Evolutionary conservation across 345 rosid genomes (phyloP), one percentile per base, ranked within the genome.

Genomic region (Cardamine chenopodiifolia): DNA sequence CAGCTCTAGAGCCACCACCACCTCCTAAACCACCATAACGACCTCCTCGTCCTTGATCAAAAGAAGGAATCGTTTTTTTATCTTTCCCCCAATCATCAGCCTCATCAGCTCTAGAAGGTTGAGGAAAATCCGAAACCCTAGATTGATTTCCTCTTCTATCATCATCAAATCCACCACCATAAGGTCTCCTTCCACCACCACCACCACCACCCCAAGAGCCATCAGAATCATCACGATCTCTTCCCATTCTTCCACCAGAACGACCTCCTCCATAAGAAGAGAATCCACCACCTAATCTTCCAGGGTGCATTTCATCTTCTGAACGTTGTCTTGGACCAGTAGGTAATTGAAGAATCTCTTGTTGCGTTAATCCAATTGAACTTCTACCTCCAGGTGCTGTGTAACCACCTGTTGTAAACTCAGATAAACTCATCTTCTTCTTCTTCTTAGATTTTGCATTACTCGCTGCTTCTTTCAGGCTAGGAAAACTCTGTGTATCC

Each of bases 321-420:
- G 97, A 86, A 15, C 97, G 90, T 62, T 95, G 92, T 71, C 84
- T 90, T 9, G 99, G 99, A 25, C 96, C 92, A 14, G 96, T 92
- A 0, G 97, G 99, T 13, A 95, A 90, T 55, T 83, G 84, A 55
- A 83, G 74, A 91, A 90, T 90, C 88, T 92, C 99, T 28, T 87
- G 89, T 6, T 80, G 90, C 0, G 98, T 95, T 72, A 92, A 79
- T 31, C 93, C 88, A 62, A 50, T 76, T 23, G 45, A 66, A 17
- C 72, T 63, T n/a, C 79, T 79, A 15, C 77, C 60, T 32, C 78
- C 19, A 15, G 85, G 35, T 28, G 74, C 79, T 6, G 66, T 34
- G 28, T 69, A 76, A 39, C 25, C 54, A 35, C 66, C 70, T 6
- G 47, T 40, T 1, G 83, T 22, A 71, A 73, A 53, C 68, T 53